A percentile compares a stretch with the other conserved stretches of the same genome.
These are phyloP conservation scores for Colletotrichum sidae DNA, from an alignment of 2,329 filamentous ascomycete species.

Conservation along the genomic window DNA sequence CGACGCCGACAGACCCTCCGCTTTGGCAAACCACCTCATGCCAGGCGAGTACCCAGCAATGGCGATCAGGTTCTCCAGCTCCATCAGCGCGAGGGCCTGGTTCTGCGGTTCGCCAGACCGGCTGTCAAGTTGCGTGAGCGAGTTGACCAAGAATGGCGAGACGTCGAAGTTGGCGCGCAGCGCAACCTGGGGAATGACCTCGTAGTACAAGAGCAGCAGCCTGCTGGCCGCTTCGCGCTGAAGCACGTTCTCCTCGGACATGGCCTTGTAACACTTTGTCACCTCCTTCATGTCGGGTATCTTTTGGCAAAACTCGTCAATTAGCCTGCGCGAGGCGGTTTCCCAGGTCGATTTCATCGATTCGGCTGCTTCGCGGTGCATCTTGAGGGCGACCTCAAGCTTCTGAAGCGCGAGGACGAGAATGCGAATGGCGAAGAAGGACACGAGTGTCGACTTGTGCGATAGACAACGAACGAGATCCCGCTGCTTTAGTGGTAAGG, in stretches of 20 bases:
- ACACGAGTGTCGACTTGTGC: constrained; percentile 81
- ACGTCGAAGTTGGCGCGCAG: constrained; percentile 90
- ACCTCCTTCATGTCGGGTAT: constrained; percentile 87
- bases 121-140: constrained; percentile 71
- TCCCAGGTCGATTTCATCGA: constrained; percentile 68
- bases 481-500: constrained; percentile 83
- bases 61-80: constrained; percentile 83
- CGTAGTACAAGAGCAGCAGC: constrained; percentile 86
- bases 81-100: constrained; percentile 71
- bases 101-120: constrained; percentile 61
- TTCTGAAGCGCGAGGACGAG: constrained; percentile 85
- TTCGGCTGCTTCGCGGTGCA: constrained; percentile 63
- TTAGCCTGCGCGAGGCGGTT: constrained; percentile 74
- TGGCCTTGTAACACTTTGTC: constrained; percentile 77
- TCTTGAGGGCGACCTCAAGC: constrained; percentile 71
- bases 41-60: constrained; percentile 84
- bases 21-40: constrained; percentile 91
- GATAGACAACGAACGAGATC: constrained; percentile 83
- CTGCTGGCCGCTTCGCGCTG: constrained; percentile 84
- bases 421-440: constrained; percentile 85
- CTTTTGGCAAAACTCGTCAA: constrained; percentile 80
- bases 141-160: constrained; percentile 78
- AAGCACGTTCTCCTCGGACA: constrained; percentile 75
- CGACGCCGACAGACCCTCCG: constrained; percentile 70
- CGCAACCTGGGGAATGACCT: constrained; percentile 81